These are phyloP conservation scores for Aphanomyces euteiches DNA, from an alignment of 352 stramenopile genomes.

Conservation along the genomic window DNA sequence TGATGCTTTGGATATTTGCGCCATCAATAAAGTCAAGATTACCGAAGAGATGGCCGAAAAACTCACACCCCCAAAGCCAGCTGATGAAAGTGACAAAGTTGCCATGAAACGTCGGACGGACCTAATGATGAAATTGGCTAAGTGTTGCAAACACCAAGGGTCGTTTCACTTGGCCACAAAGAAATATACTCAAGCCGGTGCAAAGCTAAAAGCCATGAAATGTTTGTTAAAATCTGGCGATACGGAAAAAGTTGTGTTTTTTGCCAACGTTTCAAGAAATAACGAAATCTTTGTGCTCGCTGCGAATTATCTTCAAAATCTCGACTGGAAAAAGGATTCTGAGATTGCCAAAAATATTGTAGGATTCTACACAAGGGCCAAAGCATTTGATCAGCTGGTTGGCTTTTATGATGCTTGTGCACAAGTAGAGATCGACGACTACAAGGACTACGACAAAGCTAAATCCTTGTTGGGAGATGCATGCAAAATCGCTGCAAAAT, in stretches of 20 bases:
- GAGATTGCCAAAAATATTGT: conserved; percentile 93
- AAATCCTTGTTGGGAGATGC: conserved; percentile 87
- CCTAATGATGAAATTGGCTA: conserved; percentile 87
- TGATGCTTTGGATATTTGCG: conserved; percentile 88
- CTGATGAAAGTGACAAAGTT: conserved; percentile 42
- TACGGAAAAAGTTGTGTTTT: conserved; percentile 94
- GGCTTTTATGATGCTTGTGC: conserved; percentile 90
- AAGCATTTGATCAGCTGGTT: conserved; percentile 87
- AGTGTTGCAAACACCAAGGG: conserved; percentile 90
- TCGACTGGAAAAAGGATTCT: conserved; percentile 88
- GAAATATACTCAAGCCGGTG: conserved; percentile 93
- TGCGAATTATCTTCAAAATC: conserved; percentile 93
- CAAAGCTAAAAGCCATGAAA: conserved; percentile 92
- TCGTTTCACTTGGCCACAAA: conserved; percentile 92
- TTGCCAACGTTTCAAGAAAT: conserved; percentile 88
- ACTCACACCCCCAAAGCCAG: conserved; percentile 81
- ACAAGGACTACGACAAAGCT: conserved; percentile 93
- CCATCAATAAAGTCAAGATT: conserved; percentile 85
- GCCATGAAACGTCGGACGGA: conserved; percentile 64
- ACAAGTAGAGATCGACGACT: conserved; percentile 92
- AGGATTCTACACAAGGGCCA: conserved; percentile 93
- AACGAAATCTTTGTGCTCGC: conserved; percentile 94
- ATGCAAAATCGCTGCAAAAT: conserved; percentile 80
- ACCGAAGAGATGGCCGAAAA: conserved; percentile 90
- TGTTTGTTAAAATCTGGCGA: conserved; percentile 93